A percentile compares a stretch with the other conserved stretches of the same genome.
Evolutionary conservation across 495 filamentous ascomycete genomes (phyloP).

Genomic region (Corynascus novoguineensis): DNA sequence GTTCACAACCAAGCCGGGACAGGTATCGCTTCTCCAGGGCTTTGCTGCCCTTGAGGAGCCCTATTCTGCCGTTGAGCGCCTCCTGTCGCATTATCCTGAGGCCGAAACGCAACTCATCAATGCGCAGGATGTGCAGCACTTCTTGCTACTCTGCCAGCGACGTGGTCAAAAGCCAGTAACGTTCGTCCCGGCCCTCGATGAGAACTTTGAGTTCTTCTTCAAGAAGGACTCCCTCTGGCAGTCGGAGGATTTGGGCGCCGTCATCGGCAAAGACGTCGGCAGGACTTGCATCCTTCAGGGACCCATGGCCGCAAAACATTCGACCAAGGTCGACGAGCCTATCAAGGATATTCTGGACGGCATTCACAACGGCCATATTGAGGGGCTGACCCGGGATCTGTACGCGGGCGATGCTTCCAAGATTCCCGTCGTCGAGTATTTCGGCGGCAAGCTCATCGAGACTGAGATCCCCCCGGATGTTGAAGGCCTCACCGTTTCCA

Average conservation of each 20-base stretch:
- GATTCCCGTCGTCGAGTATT: conserved; percentile 88
- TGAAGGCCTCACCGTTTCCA: conserved; percentile 73
- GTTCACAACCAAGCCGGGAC: conserved; percentile 62
- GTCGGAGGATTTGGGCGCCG: conserved; percentile 92
- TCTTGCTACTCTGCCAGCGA: conserved; percentile 86
- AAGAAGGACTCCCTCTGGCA: conserved; percentile 99
- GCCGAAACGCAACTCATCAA: conserved; percentile 88
- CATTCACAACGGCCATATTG: conserved; percentile 83
- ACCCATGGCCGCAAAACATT: conserved; percentile 88
- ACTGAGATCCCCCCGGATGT: conserved; percentile 57
- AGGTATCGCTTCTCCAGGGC: conserved; percentile 64
- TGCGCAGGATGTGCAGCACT: conserved; percentile 95
- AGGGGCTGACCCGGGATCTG: conserved; percentile 67
- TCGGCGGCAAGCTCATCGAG: conserved; percentile 74
- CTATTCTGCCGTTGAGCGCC: conserved; percentile 65
- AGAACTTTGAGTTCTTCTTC: conserved; percentile 97
- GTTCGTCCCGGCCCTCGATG: conserved; percentile 88
- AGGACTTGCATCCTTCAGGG: conserved; percentile 94
- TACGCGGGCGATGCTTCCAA: conserved; percentile 66
- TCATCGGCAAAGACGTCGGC: conserved; percentile 91
- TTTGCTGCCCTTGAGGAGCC: conserved; percentile 84
- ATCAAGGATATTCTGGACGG: conserved; percentile 88
- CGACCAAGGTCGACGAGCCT: conserved; percentile 80
- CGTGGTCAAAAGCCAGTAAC: conserved; percentile 94
- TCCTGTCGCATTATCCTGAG: conserved; percentile 78